Conservation (phyloP, 2,329 filamentous ascomycete species). For the Cryphonectria japonica region DNA sequence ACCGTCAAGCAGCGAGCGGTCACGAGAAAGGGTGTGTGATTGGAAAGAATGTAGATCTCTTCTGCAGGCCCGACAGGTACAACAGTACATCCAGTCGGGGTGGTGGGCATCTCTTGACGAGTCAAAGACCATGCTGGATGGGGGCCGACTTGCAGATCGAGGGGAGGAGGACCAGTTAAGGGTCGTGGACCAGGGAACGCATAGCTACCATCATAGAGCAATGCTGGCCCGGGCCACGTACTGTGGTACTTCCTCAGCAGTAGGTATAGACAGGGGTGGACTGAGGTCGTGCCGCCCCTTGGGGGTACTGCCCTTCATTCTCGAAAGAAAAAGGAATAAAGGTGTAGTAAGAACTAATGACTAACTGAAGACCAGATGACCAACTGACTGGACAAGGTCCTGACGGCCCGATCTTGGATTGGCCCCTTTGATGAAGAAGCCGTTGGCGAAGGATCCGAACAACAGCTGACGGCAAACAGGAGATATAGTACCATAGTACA, state of each 20-base stretch:
- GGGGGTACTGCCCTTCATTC: constrained; percentile 7
- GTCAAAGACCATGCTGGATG: constrained; percentile 5
- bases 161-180: background rate
- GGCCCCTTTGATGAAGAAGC: background rate
- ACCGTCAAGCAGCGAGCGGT: constrained; percentile 1
- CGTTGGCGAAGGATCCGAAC: constrained; percentile 6
- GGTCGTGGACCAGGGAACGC: background rate
- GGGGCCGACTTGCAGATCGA: constrained; percentile 21
- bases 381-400: background rate
- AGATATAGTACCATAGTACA: background rate
- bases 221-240: background rate
- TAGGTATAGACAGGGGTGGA: too few relatives aligned
- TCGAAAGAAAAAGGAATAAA: background rate
- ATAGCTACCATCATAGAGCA: background rate
- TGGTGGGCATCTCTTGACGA: constrained; percentile 19
- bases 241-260: background rate
- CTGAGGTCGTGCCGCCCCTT: background rate
- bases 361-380: background rate
- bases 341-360: background rate
- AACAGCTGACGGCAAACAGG: constrained; percentile 18
- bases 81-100: background rate
- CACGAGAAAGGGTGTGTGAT: constrained; percentile 12
- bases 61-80: background rate
- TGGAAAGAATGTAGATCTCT: background rate
- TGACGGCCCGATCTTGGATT: background rate